Evolutionary conservation across 345 rosid genomes (phyloP).

Genomic region (Trapa bicornis): DNA sequence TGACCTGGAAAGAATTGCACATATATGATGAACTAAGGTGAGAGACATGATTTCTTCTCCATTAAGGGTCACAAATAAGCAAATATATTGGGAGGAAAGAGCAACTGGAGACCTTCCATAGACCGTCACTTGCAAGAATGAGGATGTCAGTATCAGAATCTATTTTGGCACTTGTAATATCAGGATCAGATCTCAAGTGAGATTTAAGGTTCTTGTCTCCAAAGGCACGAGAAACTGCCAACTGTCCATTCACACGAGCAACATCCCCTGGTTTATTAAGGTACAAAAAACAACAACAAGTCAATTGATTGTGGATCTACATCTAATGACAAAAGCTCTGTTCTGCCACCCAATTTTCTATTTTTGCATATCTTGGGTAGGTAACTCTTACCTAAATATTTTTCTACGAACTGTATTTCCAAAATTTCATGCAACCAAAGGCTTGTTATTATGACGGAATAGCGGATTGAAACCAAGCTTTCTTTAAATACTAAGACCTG

Average conservation of each 20-base stretch:
- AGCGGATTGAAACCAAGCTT: not conserved
- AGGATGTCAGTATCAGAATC: not conserved
- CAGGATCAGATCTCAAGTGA: slow-evolving; percentile 16
- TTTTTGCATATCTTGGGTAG: not conserved
- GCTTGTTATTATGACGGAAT: not conserved
- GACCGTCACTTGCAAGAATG: slow-evolving; percentile 13
- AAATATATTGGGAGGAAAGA: not conserved
- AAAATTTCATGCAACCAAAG: not conserved
- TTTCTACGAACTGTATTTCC: not conserved
- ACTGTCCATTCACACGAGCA: slow-evolving; percentile 23
- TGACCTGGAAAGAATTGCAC: slow-evolving; percentile 3
- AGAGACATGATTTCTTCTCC: too few species aligned
- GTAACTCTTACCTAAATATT: not conserved
- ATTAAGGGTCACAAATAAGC: too few species aligned
- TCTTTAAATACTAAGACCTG: not conserved
- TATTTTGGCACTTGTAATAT: slow-evolving; percentile 2
- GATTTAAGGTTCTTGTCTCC: slow-evolving; percentile 19
- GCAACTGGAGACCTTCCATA: slow-evolving; percentile 9
- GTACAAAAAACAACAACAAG: not conserved
- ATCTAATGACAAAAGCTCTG: not conserved
- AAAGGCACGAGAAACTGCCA: slow-evolving; percentile 24
- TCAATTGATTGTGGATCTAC: not conserved
- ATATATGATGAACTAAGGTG: too few species aligned
- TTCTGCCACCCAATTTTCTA: not conserved
- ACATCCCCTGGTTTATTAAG: slow-evolving; percentile 18